Evolutionary conservation across 306 rosid genomes (phyloP), one percentile per base, ranked within the genome.

Genomic region (Gleditsia sinensis): DNA sequence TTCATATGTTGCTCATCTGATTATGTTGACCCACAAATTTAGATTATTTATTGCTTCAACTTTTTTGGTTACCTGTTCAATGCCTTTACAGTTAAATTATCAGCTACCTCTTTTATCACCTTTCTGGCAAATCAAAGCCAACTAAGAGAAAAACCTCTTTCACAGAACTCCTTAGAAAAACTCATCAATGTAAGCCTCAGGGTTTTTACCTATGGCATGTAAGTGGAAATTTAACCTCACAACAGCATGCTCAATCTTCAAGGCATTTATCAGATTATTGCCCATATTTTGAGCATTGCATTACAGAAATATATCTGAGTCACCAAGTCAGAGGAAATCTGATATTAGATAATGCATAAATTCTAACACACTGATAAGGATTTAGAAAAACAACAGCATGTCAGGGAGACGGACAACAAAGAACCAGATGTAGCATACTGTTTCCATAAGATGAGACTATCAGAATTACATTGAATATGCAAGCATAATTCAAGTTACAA

Each of bases 401-500:
- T 65, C 71, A 24, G 23, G 23, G 13, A 25, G 55, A 42, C 3
- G n/a, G 59, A 50, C 42, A 30, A 60, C 69, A 53, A 54, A 68
- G 61, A 45, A 13, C 6, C 36, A 40, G 57, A 50, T 23, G 11
- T 58, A 48, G 10, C 39, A 16, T 60, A 40, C 40, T 75, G 53
- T 7, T 39, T 42, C 9, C 32, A 62, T 9, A 42, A 24, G 50
- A 28, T 10, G 58, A 19, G n/a, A 55, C 69, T 64, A 21, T 59
- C 71, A 67, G 72, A 76, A 79, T 39, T 40, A 71, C 54, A 27
- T 24, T 39, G 77, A 64, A 56, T n/a, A 39, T 51, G 70, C 39
- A 75, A 59, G 43, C 68, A 75, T 33, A 30, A 43, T 64, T 46
- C 51, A 69, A 55, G n/a, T 58, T 54, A 65, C 82, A 75, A 53